These are phyloP conservation scores for Eucalyptus leucophloia DNA, from an alignment of 345 rosid species.

Conservation along the genomic window DNA sequence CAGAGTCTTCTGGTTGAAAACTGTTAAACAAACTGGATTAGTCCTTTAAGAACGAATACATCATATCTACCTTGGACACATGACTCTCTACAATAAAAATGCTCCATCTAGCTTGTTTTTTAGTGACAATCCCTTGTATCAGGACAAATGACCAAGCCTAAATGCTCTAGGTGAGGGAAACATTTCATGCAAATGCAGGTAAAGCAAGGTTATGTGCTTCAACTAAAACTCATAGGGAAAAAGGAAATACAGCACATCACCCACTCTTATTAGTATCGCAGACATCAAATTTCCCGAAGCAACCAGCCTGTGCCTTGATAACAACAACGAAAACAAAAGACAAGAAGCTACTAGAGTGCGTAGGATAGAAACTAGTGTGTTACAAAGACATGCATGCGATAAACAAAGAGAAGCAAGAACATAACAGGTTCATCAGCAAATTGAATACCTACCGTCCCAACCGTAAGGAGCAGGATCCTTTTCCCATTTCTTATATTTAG, in stretches of 20 bases:
- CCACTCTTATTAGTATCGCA: neutral
- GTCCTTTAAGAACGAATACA: neutral
- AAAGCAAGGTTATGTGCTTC: neutral
- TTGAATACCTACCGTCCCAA: slow-evolving; percentile 73
- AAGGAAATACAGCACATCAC: neutral
- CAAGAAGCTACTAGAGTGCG: neutral
- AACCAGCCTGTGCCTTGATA: neutral
- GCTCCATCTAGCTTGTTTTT: neutral
- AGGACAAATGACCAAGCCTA: neutral
- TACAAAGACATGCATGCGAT: neutral
- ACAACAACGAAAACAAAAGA: neutral
- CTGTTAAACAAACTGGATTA: slow-evolving; percentile 17
- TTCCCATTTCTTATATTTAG: slow-evolving; percentile 93
- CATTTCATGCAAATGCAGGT: neutral
- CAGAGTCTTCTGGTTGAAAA: slow-evolving; percentile 81
- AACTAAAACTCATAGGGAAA: neutral
- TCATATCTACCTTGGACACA: neutral
- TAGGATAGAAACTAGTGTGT: neutral
- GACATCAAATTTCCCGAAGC: neutral
- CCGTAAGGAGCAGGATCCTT: slow-evolving; percentile 91
- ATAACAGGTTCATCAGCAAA: neutral
- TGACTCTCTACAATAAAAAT: neutral
- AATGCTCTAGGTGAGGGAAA: neutral
- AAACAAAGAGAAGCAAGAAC: neutral
- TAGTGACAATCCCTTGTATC: neutral